Base-by-base conservation (phyloP, 2,329 filamentous ascomycete genomes). In the Pseudohalonectria lignicola region DNA sequence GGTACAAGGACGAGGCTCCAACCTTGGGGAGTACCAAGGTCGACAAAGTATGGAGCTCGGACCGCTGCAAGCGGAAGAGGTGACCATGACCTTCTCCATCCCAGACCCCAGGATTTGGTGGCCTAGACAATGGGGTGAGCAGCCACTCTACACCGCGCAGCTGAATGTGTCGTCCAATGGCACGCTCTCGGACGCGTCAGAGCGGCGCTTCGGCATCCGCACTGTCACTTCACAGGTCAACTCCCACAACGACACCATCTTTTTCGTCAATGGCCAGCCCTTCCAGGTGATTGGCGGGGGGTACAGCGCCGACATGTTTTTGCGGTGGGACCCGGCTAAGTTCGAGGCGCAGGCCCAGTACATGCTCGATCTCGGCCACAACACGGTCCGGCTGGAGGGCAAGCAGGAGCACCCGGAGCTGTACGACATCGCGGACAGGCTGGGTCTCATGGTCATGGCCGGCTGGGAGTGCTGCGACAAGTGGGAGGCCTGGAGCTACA, bases 391-490 rank as follows among this genome's bases (percentile, higher is more conserved):
- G 2, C 62, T 80, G 1, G 76, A 81, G 49, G 76, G 76, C 2
- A 79, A 79, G 43, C 69, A 76, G 49, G 76, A 80, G 46, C 76
- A 80, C 7, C 70, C 73, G 0, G 66, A 71, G 43, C 54, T 81
- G 1, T 81, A 79, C 47, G 60, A 71, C 1, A 56, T 78, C 2
- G 71, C 75, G 1, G 74, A 79, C 46, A 58, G 63, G 3, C 56
- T 77, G 47, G 76, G 76, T 0, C 47, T 80, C 26, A 77, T 81
- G 73, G 53, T 80, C 0, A 57, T 81, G 28, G 59, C 74, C 0
- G 76, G 76, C 0, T 81, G 75, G 74, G 75, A 79, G 43, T 81
- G 76, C 52, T 81, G 76, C 50, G 71, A 79, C 46, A 80, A 80
- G 49, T 81, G 76, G 76, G 76, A 81, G 48, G 70, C 67, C 0